Percentiles rank a stretch among this genome's conserved stretches.
These are phyloP conservation scores for Geranium rotundifolium DNA, from an alignment of 345 rosid genomes.

Conservation along the genomic window DNA sequence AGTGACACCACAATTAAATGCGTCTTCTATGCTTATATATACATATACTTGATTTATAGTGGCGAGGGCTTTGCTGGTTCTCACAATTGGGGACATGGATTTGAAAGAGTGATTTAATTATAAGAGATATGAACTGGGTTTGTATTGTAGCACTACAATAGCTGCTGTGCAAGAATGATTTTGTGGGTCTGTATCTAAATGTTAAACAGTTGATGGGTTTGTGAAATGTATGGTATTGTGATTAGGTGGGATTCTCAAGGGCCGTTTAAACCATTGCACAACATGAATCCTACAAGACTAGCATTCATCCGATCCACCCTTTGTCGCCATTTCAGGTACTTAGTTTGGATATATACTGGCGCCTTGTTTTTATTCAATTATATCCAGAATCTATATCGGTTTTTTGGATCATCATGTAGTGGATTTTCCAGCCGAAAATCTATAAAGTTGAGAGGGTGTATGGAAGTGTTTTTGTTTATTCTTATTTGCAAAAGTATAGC, in stretches of 20 bases:
- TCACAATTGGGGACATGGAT: too few species aligned
- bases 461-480: background rate
- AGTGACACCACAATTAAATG: background rate
- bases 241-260: conserved; percentile 92
- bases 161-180: too few species aligned
- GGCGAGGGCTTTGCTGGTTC: background rate
- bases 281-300: conserved; percentile 72
- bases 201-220: background rate
- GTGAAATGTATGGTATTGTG: background rate
- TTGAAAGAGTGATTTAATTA: too few species aligned
- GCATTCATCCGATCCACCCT: conserved; percentile 90
- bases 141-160: too few species aligned
- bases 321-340: conserved; percentile 71
- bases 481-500: background rate
- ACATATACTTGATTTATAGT: background rate
- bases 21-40: too few species aligned
- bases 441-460: background rate
- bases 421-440: background rate
- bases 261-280: conserved; percentile 80
- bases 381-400: background rate
- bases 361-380: background rate
- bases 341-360: background rate
- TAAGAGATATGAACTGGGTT: background rate
- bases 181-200: too few species aligned
- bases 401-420: background rate